Percentiles rank a stretch among this genome's conserved stretches.
Conservation (phyloP, 2,329 filamentous ascomycete genomes). For the Chalaropsis ovoidea region DNA sequence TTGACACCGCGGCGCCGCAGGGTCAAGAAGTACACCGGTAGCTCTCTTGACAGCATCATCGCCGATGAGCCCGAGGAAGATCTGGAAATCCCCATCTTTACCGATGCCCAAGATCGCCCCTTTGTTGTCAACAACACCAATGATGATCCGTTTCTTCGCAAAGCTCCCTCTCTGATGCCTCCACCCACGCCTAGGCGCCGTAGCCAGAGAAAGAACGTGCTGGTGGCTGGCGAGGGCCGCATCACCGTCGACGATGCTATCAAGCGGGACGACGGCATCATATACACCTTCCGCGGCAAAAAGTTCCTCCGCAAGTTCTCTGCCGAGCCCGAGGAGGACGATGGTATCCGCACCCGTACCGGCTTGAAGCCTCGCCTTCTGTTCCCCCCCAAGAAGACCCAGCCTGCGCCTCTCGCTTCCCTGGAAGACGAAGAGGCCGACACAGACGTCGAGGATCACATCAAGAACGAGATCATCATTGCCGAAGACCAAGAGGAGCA, state of each 20-base stretch:
- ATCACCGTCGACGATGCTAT: slow-evolving; percentile 54
- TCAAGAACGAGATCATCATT: slow-evolving; percentile 30
- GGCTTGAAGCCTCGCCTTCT: slow-evolving; percentile 61
- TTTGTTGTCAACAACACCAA: slow-evolving; percentile 55
- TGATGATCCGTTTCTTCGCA: slow-evolving; percentile 62
- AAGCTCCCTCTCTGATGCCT: slow-evolving; percentile 32
- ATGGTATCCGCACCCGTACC: slow-evolving; percentile 46
- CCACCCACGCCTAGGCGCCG: slow-evolving; percentile 35
- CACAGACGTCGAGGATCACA: slow-evolving; percentile 48
- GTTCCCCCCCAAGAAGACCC: slow-evolving; percentile 45
- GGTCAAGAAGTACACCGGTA: slow-evolving; percentile 46
- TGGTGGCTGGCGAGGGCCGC: slow-evolving; percentile 47
- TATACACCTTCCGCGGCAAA: slow-evolving; percentile 72
- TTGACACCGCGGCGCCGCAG: slow-evolving; percentile 49
- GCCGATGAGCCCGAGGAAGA: slow-evolving; percentile 44
- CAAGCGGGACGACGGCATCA: slow-evolving; percentile 58
- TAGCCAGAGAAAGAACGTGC: slow-evolving; percentile 46
- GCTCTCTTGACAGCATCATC: slow-evolving; percentile 37
- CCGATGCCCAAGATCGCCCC: slow-evolving; percentile 67
- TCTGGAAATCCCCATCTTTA: slow-evolving; percentile 62
- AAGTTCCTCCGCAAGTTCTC: slow-evolving; percentile 63
- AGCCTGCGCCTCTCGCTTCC: slow-evolving; percentile 36
- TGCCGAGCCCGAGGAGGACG: slow-evolving; percentile 34
- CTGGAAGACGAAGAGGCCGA: slow-evolving; percentile 50
- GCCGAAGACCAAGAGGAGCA: slow-evolving; percentile 27